These are phyloP conservation scores for Pleurotus djamor DNA, from an alignment of 768 basidiomycete species.

Conservation along the genomic window DNA sequence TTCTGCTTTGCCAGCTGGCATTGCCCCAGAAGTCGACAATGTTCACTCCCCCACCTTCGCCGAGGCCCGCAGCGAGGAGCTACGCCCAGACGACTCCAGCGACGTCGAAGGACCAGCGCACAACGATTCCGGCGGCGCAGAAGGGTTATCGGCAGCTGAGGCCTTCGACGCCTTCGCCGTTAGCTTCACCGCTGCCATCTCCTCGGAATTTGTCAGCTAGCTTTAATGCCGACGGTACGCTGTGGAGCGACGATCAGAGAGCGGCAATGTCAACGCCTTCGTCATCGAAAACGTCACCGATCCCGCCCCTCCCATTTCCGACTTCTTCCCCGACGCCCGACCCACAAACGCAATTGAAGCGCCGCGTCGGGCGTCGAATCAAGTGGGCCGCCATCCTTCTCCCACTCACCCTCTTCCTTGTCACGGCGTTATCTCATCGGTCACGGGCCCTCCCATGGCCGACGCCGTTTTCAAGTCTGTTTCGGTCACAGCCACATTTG, in stretches of 20 bases:
- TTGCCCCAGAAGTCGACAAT: not conserved
- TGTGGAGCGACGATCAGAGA: not conserved
- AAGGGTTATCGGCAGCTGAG: not conserved
- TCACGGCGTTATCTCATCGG: constrained; percentile 46
- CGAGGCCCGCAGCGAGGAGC: not conserved
- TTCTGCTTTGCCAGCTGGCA: too few relatives aligned
- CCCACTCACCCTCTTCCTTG: constrained; percentile 52
- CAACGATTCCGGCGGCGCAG: too few relatives aligned
- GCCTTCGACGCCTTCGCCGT: not conserved
- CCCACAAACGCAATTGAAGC: constrained; percentile 29
- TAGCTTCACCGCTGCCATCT: not conserved
- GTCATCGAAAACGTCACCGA: constrained; percentile 8
- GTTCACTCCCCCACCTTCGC: not conserved
- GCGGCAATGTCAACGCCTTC: constrained; percentile 3
- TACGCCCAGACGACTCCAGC: not conserved
- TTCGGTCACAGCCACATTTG: not conserved
- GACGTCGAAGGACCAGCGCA: too few relatives aligned
- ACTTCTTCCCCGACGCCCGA: not conserved
- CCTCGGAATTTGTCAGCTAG: not conserved
- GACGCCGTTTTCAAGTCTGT: constrained; percentile 13
- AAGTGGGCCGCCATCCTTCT: constrained; percentile 54
- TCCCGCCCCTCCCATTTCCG: not conserved
- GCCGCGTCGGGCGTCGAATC: constrained; percentile 38
- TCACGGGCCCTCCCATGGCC: constrained; percentile 33
- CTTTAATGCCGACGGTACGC: not conserved